phyloP scores from a whole-genome alignment of 371 early-diverging fungal genomes.

The Batrachochytrium dendrobatidis region DNA sequence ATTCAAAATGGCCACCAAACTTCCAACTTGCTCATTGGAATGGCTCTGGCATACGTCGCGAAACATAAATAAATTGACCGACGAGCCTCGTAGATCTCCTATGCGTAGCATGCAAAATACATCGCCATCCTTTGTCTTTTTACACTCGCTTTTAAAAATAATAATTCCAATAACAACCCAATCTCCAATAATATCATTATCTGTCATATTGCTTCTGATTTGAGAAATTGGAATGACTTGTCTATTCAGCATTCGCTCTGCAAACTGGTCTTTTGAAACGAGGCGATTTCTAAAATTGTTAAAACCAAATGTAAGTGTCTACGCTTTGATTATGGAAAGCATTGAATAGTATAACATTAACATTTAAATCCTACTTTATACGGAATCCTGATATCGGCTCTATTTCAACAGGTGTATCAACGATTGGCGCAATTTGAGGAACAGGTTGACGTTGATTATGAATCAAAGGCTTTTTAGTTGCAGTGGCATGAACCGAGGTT shows the following conservation, averaged over 20 bases:
- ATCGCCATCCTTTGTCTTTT: constrained; percentile 16
- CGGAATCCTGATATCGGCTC: background rate
- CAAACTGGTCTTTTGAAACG: background rate
- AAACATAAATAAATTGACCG: constrained; percentile 28
- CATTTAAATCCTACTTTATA: background rate
- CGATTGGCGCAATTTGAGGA: no score
- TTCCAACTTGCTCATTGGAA: constrained; percentile 19
- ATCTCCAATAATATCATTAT: constrained; percentile 27
- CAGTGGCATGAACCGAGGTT: no score
- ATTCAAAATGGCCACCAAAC: constrained; percentile 34
- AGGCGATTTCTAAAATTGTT: background rate
- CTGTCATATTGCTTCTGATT: constrained; percentile 7
- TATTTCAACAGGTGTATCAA: background rate
- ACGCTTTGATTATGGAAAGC: no score
- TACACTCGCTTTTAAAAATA: constrained; percentile 12
- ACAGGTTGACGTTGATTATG: no score
- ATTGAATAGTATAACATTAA: no score
- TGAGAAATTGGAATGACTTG: constrained; percentile 7
- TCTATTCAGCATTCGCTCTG: background rate
- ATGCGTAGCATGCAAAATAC: constrained; percentile 24
- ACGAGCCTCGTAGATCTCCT: constrained; percentile 23
- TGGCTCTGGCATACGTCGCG: constrained; percentile 17
- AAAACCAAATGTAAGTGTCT: background rate
- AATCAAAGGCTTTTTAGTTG: no score
- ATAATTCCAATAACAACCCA: constrained; percentile 42